Evolutionary conservation across 1,284 basidiomycete genomes (phyloP).

Genomic region (Hymenochaete sp.): DNA sequence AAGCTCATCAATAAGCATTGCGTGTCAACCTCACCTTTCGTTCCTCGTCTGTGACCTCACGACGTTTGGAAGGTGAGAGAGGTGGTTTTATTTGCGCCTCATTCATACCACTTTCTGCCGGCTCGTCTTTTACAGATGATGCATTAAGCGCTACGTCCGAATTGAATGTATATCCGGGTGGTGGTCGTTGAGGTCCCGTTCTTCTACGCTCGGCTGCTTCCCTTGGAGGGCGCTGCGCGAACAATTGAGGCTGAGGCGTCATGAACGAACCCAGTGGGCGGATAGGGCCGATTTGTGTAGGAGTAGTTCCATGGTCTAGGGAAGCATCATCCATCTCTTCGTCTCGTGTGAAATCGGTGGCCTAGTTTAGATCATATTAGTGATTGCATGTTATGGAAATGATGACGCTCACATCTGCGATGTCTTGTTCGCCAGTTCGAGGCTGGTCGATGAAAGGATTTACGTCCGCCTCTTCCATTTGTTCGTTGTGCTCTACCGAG

Average conservation of each 20-base stretch:
- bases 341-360: constrained; percentile 4
- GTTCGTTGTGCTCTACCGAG: constrained; percentile 9
- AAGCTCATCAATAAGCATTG: constrained; percentile 1
- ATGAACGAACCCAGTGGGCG: constrained; percentile 36
- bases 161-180: constrained; percentile 12
- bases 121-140: too few relatives aligned
- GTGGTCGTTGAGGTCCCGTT: constrained; percentile 16
- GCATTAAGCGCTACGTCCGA: constrained; percentile 1
- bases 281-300: constrained; percentile 15
- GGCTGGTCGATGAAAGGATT: not conserved
- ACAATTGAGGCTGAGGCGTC: constrained; percentile 27
- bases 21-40: constrained; percentile 31
- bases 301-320: constrained; percentile 16
- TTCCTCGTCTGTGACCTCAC: constrained; percentile 40
- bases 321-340: too few relatives aligned
- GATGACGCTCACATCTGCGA: constrained; percentile 11
- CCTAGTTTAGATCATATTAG: not conserved
- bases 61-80: constrained; percentile 19
- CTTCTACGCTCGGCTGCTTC: not conserved
- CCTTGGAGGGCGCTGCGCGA: constrained; percentile 1
- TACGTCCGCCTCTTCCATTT: not conserved
- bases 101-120: not conserved
- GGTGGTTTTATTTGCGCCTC: not conserved
- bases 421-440: constrained; percentile 11
- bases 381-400: not conserved